Conservation (phyloP, 2,329 filamentous ascomycete genomes). For the Orbilia ellipsospora region DNA sequence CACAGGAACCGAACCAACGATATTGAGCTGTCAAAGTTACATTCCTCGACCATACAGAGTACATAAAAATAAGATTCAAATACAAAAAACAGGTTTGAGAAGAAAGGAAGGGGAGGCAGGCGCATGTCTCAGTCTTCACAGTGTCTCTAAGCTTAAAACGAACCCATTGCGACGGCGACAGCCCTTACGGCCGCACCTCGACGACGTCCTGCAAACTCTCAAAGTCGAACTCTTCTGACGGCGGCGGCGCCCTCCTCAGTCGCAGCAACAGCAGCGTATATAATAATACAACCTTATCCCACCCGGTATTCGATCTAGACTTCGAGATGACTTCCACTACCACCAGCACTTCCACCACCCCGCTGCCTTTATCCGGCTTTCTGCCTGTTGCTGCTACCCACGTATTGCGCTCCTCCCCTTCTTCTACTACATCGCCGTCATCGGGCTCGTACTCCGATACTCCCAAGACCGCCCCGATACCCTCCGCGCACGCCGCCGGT, state of each 20-base stretch:
- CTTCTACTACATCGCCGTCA: not conserved
- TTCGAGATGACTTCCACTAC: conserved; percentile 47
- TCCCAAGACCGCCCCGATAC: not conserved
- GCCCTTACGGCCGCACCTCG: conserved; percentile 50
- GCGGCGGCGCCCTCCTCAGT: conserved; percentile 6
- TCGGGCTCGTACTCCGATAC: conserved; percentile 5
- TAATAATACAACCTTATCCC: conserved; percentile 14
- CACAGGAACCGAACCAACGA: too few relatives aligned
- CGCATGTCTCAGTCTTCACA: conserved; percentile 52
- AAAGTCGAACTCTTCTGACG: conserved; percentile 25
- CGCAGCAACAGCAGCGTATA: conserved; percentile 27
- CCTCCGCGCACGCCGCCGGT: not conserved
- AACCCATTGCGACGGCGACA: conserved; percentile 56
- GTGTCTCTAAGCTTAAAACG: conserved; percentile 55
- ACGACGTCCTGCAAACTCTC: conserved; percentile 51
- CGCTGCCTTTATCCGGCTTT: conserved; percentile 31
- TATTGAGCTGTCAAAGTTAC: too few relatives aligned
- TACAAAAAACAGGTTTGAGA: not conserved
- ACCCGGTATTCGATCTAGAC: not conserved
- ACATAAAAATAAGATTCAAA: too few relatives aligned
- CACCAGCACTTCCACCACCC: conserved; percentile 10
- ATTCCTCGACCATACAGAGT: too few relatives aligned
- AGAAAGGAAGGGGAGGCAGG: not conserved
- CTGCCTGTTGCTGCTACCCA: conserved; percentile 48
- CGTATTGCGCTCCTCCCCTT: conserved; percentile 38